Conservation (phyloP, 345 rosid genomes). For the Eucalyptus tenuipes region DNA sequence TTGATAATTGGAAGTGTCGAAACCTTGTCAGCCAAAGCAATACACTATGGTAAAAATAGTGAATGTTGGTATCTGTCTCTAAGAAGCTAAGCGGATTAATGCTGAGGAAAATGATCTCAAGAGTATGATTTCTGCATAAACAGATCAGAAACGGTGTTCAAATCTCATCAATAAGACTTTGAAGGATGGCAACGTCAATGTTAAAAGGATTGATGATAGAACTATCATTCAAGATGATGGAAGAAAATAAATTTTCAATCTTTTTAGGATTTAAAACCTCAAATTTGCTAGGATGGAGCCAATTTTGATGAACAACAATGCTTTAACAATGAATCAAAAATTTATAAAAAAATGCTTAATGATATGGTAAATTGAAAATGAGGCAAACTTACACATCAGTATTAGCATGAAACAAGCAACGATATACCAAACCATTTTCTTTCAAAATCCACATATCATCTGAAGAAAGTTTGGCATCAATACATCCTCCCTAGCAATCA, state of each 20-base stretch:
- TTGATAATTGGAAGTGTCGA: not conserved
- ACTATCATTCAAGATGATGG: not conserved
- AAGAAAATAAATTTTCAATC: not conserved
- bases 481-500: slow-evolving; percentile 46
- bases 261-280: not conserved
- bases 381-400: slow-evolving; percentile 46
- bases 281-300: not conserved
- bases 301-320: not conserved
- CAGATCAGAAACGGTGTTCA: not conserved
- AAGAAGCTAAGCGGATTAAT: not conserved
- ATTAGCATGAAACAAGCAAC: slow-evolving; percentile 23
- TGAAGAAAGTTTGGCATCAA: slow-evolving; percentile 67
- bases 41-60: not conserved
- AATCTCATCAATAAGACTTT: not conserved
- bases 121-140: not conserved
- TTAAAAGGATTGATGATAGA: not conserved
- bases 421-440: slow-evolving; percentile 44
- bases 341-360: not conserved
- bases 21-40: not conserved
- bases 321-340: not conserved
- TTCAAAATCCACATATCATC: slow-evolving; percentile 62
- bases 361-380: not conserved
- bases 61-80: not conserved
- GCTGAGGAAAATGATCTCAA: not conserved
- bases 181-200: not conserved